Conservation (phyloP, 768 basidiomycete species). For the Termitomyces sp. region DNA sequence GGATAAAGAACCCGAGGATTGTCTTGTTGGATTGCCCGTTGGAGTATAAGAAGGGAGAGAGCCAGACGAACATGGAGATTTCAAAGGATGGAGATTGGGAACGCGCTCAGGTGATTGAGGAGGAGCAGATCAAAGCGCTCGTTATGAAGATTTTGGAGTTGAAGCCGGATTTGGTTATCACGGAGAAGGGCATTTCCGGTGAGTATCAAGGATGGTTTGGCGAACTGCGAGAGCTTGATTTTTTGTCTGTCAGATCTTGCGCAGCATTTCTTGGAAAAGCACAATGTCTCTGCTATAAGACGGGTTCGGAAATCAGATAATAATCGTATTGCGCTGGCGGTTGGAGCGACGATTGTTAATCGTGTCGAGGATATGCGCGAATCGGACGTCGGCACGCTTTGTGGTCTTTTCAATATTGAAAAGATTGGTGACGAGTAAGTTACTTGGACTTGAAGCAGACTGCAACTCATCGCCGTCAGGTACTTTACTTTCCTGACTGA, state of each 20-base stretch:
- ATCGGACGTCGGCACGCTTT: slow-evolving; percentile 84
- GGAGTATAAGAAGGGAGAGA: slow-evolving; percentile 99
- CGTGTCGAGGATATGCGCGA: slow-evolving; percentile 92
- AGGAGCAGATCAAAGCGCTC: slow-evolving; percentile 90
- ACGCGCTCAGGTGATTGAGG: slow-evolving; percentile 88
- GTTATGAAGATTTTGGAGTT: slow-evolving; percentile 85
- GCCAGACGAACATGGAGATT: slow-evolving; percentile 98
- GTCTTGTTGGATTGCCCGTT: slow-evolving; percentile 90
- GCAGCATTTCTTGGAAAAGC: slow-evolving; percentile 82
- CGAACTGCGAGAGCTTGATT: neutral
- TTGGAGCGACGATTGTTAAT: slow-evolving; percentile 96
- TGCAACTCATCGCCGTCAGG: slow-evolving; percentile 21
- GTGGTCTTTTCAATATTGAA: slow-evolving; percentile 95
- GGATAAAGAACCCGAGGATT: slow-evolving; percentile 87
- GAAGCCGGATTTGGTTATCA: slow-evolving; percentile 92
- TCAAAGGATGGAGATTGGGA: slow-evolving; percentile 92
- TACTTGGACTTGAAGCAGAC: neutral
- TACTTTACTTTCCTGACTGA: slow-evolving; percentile 98
- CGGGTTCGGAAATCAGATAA: slow-evolving; percentile 99
- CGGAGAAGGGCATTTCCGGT: slow-evolving; percentile 98
- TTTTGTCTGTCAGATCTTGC: slow-evolving; percentile 63
- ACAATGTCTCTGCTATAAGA: slow-evolving; percentile 88
- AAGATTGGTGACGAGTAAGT: slow-evolving; percentile 93
- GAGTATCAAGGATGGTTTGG: slow-evolving; percentile 19
- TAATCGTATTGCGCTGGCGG: slow-evolving; percentile 94